Percentiles rank a stretch among this genome's conserved stretches.
phyloP scores from a whole-genome alignment of 31 red algal species.

The Porphyra umbilicalis region DNA sequence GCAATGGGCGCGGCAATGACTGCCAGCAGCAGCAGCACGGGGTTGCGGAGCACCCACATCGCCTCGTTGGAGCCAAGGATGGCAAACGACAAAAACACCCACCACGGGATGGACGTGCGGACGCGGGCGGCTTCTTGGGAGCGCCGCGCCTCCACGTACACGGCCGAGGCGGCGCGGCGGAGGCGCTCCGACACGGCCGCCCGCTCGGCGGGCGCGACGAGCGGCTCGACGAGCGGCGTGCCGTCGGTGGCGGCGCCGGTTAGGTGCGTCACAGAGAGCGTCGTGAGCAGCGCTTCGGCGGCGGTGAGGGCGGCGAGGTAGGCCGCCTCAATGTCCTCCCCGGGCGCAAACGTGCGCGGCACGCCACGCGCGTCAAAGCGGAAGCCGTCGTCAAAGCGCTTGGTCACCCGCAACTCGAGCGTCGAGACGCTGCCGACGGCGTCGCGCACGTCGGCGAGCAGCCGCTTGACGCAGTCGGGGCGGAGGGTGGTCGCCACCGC shows the following conservation, averaged over 20 bases:
- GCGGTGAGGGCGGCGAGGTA: conserved; percentile 53
- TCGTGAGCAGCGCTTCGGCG: conserved; percentile 47
- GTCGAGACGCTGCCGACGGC: conserved; percentile 49
- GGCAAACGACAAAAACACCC: conserved; percentile 53
- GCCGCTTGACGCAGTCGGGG: conserved; percentile 20
- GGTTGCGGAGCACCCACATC: conserved; percentile 58
- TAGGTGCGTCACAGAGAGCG: conserved; percentile 44
- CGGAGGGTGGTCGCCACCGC: conserved; percentile 37
- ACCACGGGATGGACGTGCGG: conserved; percentile 60
- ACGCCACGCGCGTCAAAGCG: conserved; percentile 89
- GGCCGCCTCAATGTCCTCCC: conserved; percentile 74
- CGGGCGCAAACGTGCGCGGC: conserved; percentile 74
- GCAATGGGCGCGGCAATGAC: conserved; percentile 50
- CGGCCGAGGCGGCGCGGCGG: conserved; percentile 52
- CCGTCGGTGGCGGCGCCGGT: conserved; percentile 5
- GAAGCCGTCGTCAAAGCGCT: conserved; percentile 91
- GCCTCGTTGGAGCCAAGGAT: conserved; percentile 95
- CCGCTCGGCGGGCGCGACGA: background rate
- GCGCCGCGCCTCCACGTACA: conserved; percentile 91
- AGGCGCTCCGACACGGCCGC: conserved; percentile 54
- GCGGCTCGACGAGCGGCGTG: conserved; percentile 8
- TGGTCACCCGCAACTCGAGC: conserved; percentile 52
- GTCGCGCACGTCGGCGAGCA: conserved; percentile 32
- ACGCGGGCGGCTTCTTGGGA: conserved; percentile 88
- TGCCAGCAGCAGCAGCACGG: conserved; percentile 67